phyloP scores from a whole-genome alignment of 352 stramenopile genomes.

The Pythium sukuiense region DNA sequence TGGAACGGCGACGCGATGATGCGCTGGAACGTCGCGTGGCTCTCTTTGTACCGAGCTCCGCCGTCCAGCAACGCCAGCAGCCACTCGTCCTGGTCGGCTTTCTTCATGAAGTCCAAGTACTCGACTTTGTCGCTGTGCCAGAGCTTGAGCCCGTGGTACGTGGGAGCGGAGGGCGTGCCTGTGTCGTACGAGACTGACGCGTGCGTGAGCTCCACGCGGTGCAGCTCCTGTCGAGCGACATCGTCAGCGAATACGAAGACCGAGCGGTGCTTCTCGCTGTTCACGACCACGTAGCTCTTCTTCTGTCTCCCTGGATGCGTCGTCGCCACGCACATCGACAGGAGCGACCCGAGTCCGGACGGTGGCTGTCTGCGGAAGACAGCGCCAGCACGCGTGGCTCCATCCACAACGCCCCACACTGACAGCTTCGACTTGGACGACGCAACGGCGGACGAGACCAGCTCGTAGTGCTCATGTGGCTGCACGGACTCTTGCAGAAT shows the following conservation, averaged over 20 bases:
- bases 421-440: slow-evolving; percentile 19
- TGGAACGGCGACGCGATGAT: slow-evolving; percentile 21
- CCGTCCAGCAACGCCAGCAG: slow-evolving; percentile 24
- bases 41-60: slow-evolving; percentile 28
- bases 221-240: slow-evolving; percentile 5
- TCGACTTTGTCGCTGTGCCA: slow-evolving; percentile 17
- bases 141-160: slow-evolving; percentile 29
- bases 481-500: slow-evolving; percentile 29
- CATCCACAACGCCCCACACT: slow-evolving; percentile 40
- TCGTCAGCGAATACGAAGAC: slow-evolving; percentile 27
- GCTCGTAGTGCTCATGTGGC: slow-evolving; percentile 43
- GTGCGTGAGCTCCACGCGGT: slow-evolving; percentile 7
- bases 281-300: slow-evolving; percentile 27
- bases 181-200: slow-evolving; percentile 21
- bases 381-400: slow-evolving; percentile 29
- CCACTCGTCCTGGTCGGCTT: slow-evolving; percentile 19
- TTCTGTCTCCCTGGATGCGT: not conserved
- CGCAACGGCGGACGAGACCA: slow-evolving; percentile 33
- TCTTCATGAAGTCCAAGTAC: slow-evolving; percentile 23
- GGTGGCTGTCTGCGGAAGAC: slow-evolving; percentile 29
- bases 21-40: slow-evolving; percentile 2
- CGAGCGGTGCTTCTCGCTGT: slow-evolving; percentile 12
- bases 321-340: slow-evolving; percentile 8
- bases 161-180: not conserved
- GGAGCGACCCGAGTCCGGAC: slow-evolving; percentile 2